Base-by-base conservation (phyloP, 2,329 filamentous ascomycete genomes). In the Ceratocystis smalleyi region DNA sequence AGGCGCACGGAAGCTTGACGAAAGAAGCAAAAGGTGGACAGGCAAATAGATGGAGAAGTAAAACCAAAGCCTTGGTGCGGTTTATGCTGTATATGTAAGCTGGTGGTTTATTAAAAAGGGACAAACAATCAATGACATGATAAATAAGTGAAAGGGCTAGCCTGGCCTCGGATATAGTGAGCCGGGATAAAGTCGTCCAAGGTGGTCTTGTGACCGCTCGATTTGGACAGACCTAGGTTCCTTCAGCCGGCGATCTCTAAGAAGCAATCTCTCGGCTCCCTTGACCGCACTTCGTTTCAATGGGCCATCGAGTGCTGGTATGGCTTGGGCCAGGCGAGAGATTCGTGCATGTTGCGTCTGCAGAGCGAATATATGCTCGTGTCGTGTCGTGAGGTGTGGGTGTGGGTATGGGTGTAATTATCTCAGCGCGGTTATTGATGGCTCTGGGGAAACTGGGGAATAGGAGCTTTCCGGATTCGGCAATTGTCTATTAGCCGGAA, bases 111-210 rank as follows among this genome's bases (percentile, higher is more conserved):
- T 51, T 7, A 12, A 4, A 51, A 51, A 24, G 47, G 22, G 10
- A 51, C 15, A 22, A 12, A 15, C 22, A 51, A 24, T 51, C 47
- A 24, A 24, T 15, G 8, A 17, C 5, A 27, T 27, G 27, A 27
- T 19, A 12, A 24, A 30, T 49, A 40, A 47, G 32, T 43, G 45
- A 7, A 12, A 22, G 27, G 8, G 17, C 12, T n/a, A 47, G 45
- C 17, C 32, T 66, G 65, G 62, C 65, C 62, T 66, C 65, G 65
- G 65, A 66, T 66, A 60, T 66, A 24, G 47, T 40, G 22, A 64
- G 54, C 65, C 65, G 65, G 65, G 65, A 66, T 66, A 55, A 62
- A 57, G 49, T 66, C 65, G 65, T 66, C 62, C 43, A 43, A 64
- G 54, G 27, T 60, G 45, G 30, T 59, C 61, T 55, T 35, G 61